phyloP scores from a whole-genome alignment of 495 filamentous ascomycete genomes.

The Penicillium soppii region DNA sequence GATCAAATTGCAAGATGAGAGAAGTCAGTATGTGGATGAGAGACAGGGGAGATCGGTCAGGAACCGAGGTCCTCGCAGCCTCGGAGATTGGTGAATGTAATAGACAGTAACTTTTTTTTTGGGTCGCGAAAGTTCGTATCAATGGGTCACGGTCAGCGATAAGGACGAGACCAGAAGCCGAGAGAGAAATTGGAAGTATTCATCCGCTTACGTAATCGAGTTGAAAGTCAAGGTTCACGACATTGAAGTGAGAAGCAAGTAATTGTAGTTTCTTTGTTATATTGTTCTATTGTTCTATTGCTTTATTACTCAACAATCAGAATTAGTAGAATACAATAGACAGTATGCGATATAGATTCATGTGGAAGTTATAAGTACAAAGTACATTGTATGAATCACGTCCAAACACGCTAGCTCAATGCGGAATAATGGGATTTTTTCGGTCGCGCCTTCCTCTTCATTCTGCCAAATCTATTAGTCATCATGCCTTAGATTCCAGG shows the following conservation, averaged over 20 bases:
- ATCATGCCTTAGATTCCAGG: not conserved
- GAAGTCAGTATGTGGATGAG: not conserved
- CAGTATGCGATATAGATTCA: too few species aligned
- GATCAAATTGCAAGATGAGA: not conserved
- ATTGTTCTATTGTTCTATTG: not conserved
- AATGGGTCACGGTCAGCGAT: constrained; percentile 10
- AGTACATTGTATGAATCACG: too few species aligned
- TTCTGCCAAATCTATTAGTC: too few species aligned
- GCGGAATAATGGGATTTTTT: not conserved
- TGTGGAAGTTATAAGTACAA: too few species aligned
- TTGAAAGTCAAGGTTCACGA: too few species aligned
- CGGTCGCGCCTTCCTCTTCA: not conserved
- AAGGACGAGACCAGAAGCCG: constrained; percentile 10
- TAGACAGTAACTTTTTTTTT: not conserved
- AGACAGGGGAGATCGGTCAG: not conserved
- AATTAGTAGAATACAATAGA: too few species aligned
- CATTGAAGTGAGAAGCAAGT: too few species aligned
- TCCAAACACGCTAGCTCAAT: constrained; percentile 3
- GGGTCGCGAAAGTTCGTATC: constrained; percentile 4
- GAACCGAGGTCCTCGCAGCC: constrained; percentile 7
- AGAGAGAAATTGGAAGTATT: constrained; percentile 9
- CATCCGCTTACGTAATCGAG: constrained; percentile 3
- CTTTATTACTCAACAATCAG: too few species aligned
- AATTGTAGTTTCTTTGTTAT: not conserved
- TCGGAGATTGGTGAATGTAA: not conserved